These are phyloP conservation scores for Zygnema circumcarinatum DNA, from an alignment of 139 green algal genomes.

Conservation along the genomic window DNA sequence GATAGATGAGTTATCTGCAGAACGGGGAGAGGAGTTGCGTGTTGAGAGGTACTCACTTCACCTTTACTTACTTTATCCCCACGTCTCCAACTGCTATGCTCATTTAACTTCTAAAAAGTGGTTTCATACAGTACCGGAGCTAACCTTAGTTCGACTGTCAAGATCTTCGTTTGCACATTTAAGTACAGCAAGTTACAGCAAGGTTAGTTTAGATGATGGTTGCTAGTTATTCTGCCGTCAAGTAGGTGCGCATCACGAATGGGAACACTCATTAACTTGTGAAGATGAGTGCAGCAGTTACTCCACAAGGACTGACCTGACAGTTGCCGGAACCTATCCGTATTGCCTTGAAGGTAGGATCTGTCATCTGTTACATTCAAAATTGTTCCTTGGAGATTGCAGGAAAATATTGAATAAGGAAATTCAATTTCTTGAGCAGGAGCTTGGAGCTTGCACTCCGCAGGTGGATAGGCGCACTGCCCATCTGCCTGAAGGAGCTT, in stretches of 20 bases:
- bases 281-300: too few species aligned
- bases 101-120: neutral
- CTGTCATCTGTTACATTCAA: too few species aligned
- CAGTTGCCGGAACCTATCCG: too few species aligned
- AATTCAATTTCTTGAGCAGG: neutral
- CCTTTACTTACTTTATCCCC: neutral
- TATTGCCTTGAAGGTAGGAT: too few species aligned
- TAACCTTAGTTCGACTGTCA: neutral
- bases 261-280: too few species aligned
- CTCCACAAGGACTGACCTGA: too few species aligned
- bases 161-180: neutral
- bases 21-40: neutral
- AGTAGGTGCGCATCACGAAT: too few species aligned
- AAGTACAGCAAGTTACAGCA: neutral
- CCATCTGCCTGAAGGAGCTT: too few species aligned
- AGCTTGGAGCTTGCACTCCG: neutral
- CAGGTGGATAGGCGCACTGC: neutral
- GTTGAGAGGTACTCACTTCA: neutral
- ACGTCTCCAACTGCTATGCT: neutral
- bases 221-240: too few species aligned
- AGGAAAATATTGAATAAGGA: neutral
- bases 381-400: too few species aligned
- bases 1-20: neutral
- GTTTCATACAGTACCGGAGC: too few species aligned
- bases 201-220: neutral